These are phyloP conservation scores for Phyllosticta citrichinensis DNA, from an alignment of 2,329 filamentous ascomycete genomes.

Conservation along the genomic window DNA sequence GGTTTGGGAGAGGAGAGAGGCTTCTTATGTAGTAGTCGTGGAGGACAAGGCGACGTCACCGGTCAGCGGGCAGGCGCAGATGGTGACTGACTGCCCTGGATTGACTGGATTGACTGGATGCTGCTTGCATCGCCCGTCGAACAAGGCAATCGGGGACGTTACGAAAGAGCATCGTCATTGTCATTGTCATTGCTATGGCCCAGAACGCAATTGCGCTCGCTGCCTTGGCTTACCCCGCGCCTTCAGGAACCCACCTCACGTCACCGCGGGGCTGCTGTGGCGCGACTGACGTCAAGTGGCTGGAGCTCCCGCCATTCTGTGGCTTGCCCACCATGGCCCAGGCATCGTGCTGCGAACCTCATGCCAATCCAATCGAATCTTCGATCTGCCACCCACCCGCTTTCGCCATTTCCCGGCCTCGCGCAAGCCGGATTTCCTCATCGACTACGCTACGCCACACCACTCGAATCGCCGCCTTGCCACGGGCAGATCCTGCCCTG, in stretches of 20 bases:
- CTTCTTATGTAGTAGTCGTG: constrained; percentile 1
- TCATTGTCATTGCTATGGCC: not conserved
- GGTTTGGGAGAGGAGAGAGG: not conserved
- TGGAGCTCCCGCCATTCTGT: not conserved
- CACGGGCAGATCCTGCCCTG: not conserved
- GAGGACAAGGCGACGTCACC: constrained; percentile 3
- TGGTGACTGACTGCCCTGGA: not conserved
- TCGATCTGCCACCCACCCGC: not conserved
- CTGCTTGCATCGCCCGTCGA: not conserved
- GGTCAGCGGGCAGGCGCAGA: not conserved
- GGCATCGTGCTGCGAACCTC: no score
- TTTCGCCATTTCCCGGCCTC: not conserved
- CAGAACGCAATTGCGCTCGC: not conserved
- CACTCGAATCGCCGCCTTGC: no score
- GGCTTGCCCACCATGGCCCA: not conserved
- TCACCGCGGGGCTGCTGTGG: not conserved
- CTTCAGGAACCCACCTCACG: not conserved
- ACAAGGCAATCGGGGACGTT: not conserved
- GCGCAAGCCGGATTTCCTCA: not conserved
- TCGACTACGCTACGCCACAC: not conserved
- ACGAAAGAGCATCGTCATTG: not conserved
- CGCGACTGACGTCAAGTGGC: not conserved
- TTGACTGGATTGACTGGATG: no score
- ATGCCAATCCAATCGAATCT: not conserved
- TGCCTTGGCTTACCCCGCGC: not conserved